A percentile compares a stretch with the other conserved stretches of the same genome.
Evolutionary conservation across 2,329 filamentous ascomycete species (phyloP).

Genomic region (Apiospora saccharicola): DNA sequence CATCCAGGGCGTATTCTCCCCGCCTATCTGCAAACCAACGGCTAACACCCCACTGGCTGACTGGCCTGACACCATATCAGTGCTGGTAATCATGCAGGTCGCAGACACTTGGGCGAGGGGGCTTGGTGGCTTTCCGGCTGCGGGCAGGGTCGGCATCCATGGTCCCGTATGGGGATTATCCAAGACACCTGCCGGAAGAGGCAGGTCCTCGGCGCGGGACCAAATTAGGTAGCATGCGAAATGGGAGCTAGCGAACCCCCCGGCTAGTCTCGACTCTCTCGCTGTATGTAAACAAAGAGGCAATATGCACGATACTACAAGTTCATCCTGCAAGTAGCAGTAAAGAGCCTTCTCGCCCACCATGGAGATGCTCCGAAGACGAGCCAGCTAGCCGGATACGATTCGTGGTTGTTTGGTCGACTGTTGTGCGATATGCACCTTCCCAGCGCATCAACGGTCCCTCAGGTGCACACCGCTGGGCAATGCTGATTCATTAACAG

Average conservation of each 20-base stretch:
- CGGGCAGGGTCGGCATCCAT: slow-evolving; percentile 3
- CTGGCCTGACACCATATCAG: slow-evolving; percentile 10
- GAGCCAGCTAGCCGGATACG: background rate
- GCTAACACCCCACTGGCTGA: background rate
- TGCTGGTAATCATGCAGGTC: slow-evolving; percentile 14
- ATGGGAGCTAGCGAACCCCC: background rate
- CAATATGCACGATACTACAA: background rate
- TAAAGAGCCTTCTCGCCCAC: background rate
- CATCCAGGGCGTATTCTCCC: background rate
- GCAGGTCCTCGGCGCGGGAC: slow-evolving; percentile 17
- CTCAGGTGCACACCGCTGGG: background rate
- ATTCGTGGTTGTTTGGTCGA: background rate
- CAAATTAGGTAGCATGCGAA: slow-evolving; percentile 6
- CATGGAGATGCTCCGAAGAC: background rate
- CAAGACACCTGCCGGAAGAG: slow-evolving; percentile 20
- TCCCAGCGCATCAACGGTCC: background rate
- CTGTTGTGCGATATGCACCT: background rate
- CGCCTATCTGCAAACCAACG: background rate
- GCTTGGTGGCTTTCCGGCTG: background rate
- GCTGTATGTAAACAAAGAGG: background rate
- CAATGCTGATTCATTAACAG: background rate
- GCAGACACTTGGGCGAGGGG: background rate
- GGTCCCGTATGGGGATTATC: slow-evolving; percentile 10
- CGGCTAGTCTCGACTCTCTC: background rate
- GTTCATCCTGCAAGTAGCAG: background rate